A percentile compares a stretch with the other conserved stretches of the same genome.
phyloP scores from a whole-genome alignment of 495 filamentous ascomycete species.

The Talaromyces wortmannii region DNA sequence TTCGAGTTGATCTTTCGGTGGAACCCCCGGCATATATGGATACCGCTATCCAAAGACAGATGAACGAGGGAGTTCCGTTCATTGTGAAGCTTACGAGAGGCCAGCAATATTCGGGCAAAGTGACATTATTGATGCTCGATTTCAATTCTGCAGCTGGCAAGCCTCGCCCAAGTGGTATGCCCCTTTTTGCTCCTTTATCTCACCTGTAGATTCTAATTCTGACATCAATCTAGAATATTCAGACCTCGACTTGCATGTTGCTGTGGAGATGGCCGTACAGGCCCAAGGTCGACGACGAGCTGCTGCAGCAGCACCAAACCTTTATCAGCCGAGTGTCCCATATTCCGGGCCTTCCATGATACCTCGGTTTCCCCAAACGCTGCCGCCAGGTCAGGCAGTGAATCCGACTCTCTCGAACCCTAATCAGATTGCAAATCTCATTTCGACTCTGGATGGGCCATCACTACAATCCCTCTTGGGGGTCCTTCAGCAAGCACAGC shows the following conservation, averaged over 20 bases:
- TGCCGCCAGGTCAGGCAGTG: slow-evolving; percentile 23
- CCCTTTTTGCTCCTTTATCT: neutral
- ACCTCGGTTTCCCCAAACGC: slow-evolving; percentile 21
- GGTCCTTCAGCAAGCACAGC: slow-evolving; percentile 42
- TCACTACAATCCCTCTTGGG: slow-evolving; percentile 68
- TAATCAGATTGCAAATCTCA: slow-evolving; percentile 37
- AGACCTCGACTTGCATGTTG: slow-evolving; percentile 67
- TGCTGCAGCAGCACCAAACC: slow-evolving; percentile 24
- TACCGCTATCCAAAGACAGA: slow-evolving; percentile 74
- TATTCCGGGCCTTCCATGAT: slow-evolving; percentile 33
- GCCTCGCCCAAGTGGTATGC: slow-evolving; percentile 66
- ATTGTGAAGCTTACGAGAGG: slow-evolving; percentile 66
- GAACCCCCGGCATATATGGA: slow-evolving; percentile 70
- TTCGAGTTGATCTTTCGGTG: slow-evolving; percentile 70
- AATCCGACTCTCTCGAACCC: slow-evolving; percentile 23
- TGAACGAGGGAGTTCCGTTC: slow-evolving; percentile 81
- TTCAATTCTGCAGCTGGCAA: slow-evolving; percentile 62
- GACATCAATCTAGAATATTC: slow-evolving; percentile 55
- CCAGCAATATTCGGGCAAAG: slow-evolving; percentile 61
- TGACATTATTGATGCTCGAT: slow-evolving; percentile 80
- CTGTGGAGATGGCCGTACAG: slow-evolving; percentile 71
- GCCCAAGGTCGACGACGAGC: slow-evolving; percentile 57
- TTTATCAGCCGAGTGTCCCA: slow-evolving; percentile 33
- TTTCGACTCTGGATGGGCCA: slow-evolving; percentile 60
- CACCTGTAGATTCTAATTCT: slow-evolving; percentile 7